phyloP scores from a whole-genome alignment of 345 rosid genomes.

The Aurinia saxatilis region DNA sequence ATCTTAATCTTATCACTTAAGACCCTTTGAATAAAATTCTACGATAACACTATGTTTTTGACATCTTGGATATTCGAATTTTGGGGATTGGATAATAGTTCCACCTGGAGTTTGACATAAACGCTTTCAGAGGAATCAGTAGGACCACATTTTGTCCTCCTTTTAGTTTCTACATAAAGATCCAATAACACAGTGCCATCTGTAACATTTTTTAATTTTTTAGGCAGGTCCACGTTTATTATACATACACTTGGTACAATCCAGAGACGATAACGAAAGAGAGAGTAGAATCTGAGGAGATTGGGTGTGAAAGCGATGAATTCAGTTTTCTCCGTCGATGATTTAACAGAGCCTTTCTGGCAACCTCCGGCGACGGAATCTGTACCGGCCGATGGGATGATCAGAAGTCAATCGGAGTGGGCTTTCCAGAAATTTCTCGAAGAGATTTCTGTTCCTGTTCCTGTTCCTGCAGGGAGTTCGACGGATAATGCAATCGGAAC shows the following conservation, averaged over 20 bases:
- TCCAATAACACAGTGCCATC: background rate
- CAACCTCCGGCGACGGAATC: conserved; percentile 9
- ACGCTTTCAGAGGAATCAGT: background rate
- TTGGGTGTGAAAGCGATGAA: conserved; percentile 27
- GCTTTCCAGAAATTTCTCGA: conserved; percentile 43
- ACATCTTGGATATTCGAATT: too few relatives aligned
- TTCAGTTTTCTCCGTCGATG: conserved; percentile 44
- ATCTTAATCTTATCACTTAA: too few relatives aligned
- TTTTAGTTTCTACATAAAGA: background rate
- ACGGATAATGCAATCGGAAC: conserved; percentile 17
- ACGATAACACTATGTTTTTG: too few relatives aligned
- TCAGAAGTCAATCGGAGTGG: conserved; percentile 59
- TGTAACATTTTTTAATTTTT: background rate
- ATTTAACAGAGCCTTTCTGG: conserved; percentile 50
- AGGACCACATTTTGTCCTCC: background rate
- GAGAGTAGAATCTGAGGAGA: background rate
- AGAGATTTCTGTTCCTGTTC: conserved; percentile 30
- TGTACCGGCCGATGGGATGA: conserved; percentile 27
- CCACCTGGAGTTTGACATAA: background rate
- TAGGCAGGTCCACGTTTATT: background rate
- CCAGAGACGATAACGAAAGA: background rate
- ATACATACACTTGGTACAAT: background rate
- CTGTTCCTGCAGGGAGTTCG: conserved; percentile 16
- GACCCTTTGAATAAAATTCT: too few relatives aligned
- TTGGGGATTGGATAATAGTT: background rate